Conservation (phyloP, 2,329 filamentous ascomycete genomes). For the Volutella citrinella region DNA sequence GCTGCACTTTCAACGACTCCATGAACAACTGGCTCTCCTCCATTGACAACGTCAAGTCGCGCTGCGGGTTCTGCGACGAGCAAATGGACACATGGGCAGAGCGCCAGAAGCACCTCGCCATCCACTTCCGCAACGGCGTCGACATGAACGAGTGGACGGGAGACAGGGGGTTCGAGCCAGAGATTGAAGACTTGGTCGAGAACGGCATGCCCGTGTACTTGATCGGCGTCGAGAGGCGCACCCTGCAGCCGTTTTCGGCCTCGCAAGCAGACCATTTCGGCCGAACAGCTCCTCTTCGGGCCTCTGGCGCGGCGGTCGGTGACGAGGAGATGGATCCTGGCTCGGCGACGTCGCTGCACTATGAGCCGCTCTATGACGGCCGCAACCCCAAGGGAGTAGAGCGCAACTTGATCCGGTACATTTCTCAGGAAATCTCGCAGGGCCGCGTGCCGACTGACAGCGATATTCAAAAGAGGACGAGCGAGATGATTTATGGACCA, state of each 20-base stretch:
- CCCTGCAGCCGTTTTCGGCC: conserved; percentile 7
- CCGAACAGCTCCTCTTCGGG: background rate
- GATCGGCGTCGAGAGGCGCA: conserved; percentile 2
- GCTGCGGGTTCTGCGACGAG: conserved; percentile 64
- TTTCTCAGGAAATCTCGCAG: conserved; percentile 2
- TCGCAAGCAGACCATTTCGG: conserved; percentile 1
- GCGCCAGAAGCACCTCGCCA: conserved; percentile 60
- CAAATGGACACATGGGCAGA: conserved; percentile 60
- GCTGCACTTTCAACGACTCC: conserved; percentile 61
- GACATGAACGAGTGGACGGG: conserved; percentile 69
- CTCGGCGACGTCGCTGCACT: too few species aligned
- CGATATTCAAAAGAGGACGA: conserved; percentile 3
- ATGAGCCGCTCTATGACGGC: too few species aligned
- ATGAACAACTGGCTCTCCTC: conserved; percentile 59
- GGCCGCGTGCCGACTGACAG: conserved; percentile 5
- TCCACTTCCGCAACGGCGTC: conserved; percentile 64
- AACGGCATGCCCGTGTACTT: conserved; percentile 48
- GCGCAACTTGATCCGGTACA: background rate
- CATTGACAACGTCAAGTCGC: conserved; percentile 58
- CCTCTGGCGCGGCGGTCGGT: background rate
- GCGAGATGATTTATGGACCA: conserved; percentile 5
- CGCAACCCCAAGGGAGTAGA: too few species aligned
- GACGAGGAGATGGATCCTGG: too few species aligned
- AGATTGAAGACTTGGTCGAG: conserved; percentile 61
- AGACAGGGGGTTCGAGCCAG: conserved; percentile 64